phyloP scores from a whole-genome alignment of 768 basidiomycete species.

The Tulasnella sp. region DNA sequence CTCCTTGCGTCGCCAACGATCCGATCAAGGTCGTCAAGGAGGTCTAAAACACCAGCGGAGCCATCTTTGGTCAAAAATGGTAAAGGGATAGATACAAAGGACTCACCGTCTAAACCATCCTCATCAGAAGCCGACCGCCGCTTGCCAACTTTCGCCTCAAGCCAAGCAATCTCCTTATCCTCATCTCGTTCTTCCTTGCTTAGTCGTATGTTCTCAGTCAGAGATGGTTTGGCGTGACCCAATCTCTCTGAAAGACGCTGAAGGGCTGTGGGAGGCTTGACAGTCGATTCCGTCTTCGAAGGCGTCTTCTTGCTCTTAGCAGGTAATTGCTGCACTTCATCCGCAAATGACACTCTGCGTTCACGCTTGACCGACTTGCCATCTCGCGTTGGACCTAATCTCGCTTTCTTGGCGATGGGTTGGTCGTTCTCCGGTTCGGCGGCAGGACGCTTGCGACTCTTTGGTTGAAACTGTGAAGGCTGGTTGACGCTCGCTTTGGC shows the following conservation, averaged over 20 bases:
- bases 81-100: background rate
- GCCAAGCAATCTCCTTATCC: constrained; percentile 71
- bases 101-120: constrained; percentile 75
- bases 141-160: constrained; percentile 62
- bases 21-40: constrained; percentile 15
- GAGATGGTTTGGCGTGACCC: background rate
- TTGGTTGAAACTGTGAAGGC: no score
- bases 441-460: no score
- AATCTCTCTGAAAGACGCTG: background rate
- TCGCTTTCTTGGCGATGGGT: no score
- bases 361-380: no score
- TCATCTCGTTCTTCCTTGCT: constrained; percentile 42
- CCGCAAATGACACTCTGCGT: no score
- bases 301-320: no score
- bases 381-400: no score
- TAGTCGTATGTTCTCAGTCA: background rate
- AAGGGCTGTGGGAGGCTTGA: background rate
- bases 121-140: constrained; percentile 41
- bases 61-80: background rate
- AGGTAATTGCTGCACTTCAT: no score
- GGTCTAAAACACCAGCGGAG: constrained; percentile 2
- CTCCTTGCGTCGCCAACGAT: background rate
- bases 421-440: no score
- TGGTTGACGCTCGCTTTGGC: no score
- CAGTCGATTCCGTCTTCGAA: no score